Conservation (phyloP, 257 asterid genomes). For the Orobanche coerulescens region DNA sequence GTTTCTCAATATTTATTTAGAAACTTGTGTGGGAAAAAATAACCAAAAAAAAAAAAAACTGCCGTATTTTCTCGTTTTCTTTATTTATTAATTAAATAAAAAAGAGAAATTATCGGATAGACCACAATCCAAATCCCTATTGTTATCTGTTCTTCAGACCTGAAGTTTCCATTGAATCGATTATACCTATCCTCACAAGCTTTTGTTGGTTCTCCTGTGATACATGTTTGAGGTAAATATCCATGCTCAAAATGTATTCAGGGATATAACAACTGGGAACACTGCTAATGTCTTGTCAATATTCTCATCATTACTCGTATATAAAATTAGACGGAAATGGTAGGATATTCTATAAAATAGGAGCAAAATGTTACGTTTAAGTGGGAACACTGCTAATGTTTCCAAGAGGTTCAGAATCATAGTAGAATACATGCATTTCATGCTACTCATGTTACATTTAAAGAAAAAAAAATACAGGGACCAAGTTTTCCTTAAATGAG, state of each 20-base stretch:
- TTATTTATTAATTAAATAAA: not conserved
- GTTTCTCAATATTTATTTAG: constrained; percentile 6
- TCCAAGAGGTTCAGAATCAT: not conserved
- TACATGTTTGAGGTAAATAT: not conserved
- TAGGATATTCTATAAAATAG: no score
- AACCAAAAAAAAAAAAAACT: not conserved
- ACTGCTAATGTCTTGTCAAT: not conserved
- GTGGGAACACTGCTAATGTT: no score
- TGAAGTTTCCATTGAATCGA: not conserved
- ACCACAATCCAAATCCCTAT: not conserved
- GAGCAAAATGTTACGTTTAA: no score
- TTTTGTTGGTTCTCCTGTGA: not conserved
- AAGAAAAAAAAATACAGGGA: not conserved
- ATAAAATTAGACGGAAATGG: not conserved
- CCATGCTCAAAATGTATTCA: no score
- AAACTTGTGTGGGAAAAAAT: not conserved
- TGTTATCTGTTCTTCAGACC: not conserved
- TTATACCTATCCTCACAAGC: not conserved
- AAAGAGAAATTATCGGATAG: not conserved
- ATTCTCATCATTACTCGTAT: not conserved
- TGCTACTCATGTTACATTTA: not conserved
- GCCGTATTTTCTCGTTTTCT: no score
- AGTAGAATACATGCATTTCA: not conserved
- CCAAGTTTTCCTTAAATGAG: not conserved
- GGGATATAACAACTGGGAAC: no score